These are phyloP conservation scores for Monosporascus sp. DNA, from an alignment of 2,329 filamentous ascomycete species.

Conservation along the genomic window DNA sequence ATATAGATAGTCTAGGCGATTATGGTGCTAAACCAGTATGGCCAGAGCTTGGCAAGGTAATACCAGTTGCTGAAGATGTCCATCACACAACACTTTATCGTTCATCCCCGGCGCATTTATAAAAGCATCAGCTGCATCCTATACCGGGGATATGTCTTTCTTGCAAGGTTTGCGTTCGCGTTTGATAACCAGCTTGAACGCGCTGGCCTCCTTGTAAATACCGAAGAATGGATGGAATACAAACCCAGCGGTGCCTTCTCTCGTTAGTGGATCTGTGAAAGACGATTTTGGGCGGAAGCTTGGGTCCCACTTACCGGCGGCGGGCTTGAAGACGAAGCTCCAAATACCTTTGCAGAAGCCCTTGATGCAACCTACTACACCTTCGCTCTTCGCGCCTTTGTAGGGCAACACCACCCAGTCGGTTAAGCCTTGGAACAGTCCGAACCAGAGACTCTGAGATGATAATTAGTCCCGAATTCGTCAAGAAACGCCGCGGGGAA, in stretches of 20 bases:
- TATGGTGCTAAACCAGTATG: too few relatives aligned
- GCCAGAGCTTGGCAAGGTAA: too few relatives aligned
- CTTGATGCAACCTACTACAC: slow-evolving; percentile 11
- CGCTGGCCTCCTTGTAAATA: slow-evolving; percentile 14
- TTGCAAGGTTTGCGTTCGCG: slow-evolving; percentile 6
- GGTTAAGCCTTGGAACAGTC: slow-evolving; percentile 8
- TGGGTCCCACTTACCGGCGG: slow-evolving; percentile 7
- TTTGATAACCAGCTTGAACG: slow-evolving; percentile 12
- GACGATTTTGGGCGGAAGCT: not conserved
- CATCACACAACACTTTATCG: too few relatives aligned
- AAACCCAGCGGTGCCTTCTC: slow-evolving; percentile 8
- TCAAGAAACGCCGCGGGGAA: not conserved
- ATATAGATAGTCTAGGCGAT: too few relatives aligned
- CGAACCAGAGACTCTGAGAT: slow-evolving; percentile 7
- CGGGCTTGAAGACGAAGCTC: slow-evolving; percentile 9
- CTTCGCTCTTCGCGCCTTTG: slow-evolving; percentile 9
- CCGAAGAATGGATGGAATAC: slow-evolving; percentile 11
- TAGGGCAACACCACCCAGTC: slow-evolving; percentile 14
- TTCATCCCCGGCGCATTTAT: too few relatives aligned
- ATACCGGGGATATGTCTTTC: slow-evolving; percentile 9
- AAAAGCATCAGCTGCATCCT: not conserved
- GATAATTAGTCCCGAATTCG: not conserved
- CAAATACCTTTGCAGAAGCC: slow-evolving; percentile 6
- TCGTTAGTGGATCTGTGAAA: slow-evolving; percentile 3
- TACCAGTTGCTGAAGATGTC: too few relatives aligned